Base-by-base conservation (phyloP, 2,329 filamentous ascomycete species). In the Fusarium tanahbumbuense region DNA sequence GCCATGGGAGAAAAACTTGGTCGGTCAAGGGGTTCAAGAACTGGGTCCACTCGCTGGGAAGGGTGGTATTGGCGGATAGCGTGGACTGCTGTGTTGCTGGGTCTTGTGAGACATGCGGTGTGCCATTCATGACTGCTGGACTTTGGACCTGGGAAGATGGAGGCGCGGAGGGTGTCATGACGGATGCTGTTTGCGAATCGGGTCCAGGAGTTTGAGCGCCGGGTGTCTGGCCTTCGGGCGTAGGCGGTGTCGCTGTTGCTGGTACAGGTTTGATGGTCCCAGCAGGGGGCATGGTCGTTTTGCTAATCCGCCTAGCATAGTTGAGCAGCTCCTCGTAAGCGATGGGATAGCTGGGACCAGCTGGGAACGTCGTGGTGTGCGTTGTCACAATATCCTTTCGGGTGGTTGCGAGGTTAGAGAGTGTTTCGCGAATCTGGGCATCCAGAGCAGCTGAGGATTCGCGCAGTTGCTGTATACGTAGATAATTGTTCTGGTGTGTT, bases 231-330 rank as follows among this genome's bases (percentile, higher is more conserved):
- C 56, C 65, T 16, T 76, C 77, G 1, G 76, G 74, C 4, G 74
- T 67, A 2, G 78, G 62, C n/a, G 49, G 49, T 28, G 34, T 34
- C 27, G 34, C 34, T 53, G 49, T 53, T 42, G 34, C 34, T 22
- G 78, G 74, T 22, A 81, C 58, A 23, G 80, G 77, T 67, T 85
- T 84, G 15, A 83, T 78, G 50, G 83, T 82, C 48, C 82, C 82
- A 1, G 88, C 88, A 0, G 90, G 90, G 0, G 93, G 92, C 15
- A 93, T 85, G 1, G 93, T 95, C 70, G 91, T 93, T 77, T 90
- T 92, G 78, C 90, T 92, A 76, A 97, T 96, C 69, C 91, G 89
- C 45, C 91, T 91, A 23, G 93, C 93, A 77, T 93, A 96, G 67
- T 84, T 86, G 23, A 97, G 88, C 0, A 97, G 87, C 71, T 94